These are phyloP conservation scores for Cyamopsis tetragonoloba DNA, from an alignment of 306 rosid species.

Conservation along the genomic window DNA sequence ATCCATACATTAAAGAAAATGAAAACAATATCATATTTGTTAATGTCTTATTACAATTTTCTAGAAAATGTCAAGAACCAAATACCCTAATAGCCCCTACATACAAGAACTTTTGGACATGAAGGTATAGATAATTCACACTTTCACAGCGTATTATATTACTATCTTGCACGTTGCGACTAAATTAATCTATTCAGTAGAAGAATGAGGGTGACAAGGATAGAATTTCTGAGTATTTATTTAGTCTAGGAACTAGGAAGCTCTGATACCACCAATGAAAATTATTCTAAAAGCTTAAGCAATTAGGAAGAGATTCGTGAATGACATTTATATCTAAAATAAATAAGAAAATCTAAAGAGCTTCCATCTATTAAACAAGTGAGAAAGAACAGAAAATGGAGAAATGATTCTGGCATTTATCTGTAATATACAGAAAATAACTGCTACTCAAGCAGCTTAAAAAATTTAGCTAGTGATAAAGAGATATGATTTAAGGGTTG, in stretches of 20 bases:
- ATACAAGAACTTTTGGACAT: background rate
- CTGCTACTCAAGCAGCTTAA: background rate
- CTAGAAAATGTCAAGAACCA: background rate
- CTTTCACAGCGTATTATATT: no score
- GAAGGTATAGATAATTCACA: background rate
- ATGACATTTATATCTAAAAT: background rate
- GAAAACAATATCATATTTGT: background rate
- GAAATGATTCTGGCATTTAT: background rate
- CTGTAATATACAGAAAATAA: background rate
- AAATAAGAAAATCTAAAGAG: background rate
- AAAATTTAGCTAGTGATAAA: background rate
- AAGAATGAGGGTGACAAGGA: background rate
- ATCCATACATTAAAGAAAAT: conserved; percentile 14
- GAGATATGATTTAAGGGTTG: background rate
- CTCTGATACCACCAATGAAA: background rate
- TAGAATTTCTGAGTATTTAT: background rate
- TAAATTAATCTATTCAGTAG: background rate
- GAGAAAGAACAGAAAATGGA: background rate
- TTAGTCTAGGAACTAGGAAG: background rate
- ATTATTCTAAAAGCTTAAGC: background rate
- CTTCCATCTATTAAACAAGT: background rate
- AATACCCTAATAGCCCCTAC: background rate
- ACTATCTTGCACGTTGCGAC: no score
- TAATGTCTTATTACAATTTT: background rate
- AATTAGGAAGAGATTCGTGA: background rate